Evolutionary conservation across 305 asterid species (phyloP), one percentile per base, ranked within the genome.

Genomic region (Fraxinus sp.): DNA sequence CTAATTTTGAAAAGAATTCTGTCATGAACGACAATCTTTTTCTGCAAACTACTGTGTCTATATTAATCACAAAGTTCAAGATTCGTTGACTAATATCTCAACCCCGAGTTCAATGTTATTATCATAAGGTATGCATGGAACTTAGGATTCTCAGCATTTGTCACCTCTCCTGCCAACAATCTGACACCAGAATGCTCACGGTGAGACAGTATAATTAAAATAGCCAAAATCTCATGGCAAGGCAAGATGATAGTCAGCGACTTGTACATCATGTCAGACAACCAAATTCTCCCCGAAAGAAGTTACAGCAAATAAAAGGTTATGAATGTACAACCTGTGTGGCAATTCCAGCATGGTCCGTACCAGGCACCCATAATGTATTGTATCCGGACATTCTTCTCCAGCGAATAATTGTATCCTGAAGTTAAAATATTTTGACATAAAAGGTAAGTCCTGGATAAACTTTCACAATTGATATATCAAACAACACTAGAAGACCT

Each of bases 261-360:
- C 82, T 28, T 26, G 52, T 46, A 46, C 33, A 71, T 77, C 78
- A 52, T 9, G 33, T 22, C 4, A 78, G 20, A 81, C 66, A 73
- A 80, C 46, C 30, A 49, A 80, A 22, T 72, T 75, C 57, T 36
- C 62, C n/a, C 28, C n/a, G 7, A 35, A 24, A 32, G 81, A 41
- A 18, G 18, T n/a, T n/a, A 18, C 39, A 79, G 30, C 16, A 46
- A 37, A 41, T 24, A 28, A 66, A 24, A 37, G 59, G 22, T 46
- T 39, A 44, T 73, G 41, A 76, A 76, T 20, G 13, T 80, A 76
- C 18, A 79, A 96, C 99, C 98, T 97, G 98, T 20, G 98, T 97
- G 32, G 99, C 98, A 32, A 97, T 94, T 79, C 99, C 99, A 81
- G 99, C 99, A 83, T 97, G 98, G 86, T 97, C 99, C 92, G 90